Conservation (phyloP, 2,329 filamentous ascomycete species). For the Aspergillus floridensis region DNA sequence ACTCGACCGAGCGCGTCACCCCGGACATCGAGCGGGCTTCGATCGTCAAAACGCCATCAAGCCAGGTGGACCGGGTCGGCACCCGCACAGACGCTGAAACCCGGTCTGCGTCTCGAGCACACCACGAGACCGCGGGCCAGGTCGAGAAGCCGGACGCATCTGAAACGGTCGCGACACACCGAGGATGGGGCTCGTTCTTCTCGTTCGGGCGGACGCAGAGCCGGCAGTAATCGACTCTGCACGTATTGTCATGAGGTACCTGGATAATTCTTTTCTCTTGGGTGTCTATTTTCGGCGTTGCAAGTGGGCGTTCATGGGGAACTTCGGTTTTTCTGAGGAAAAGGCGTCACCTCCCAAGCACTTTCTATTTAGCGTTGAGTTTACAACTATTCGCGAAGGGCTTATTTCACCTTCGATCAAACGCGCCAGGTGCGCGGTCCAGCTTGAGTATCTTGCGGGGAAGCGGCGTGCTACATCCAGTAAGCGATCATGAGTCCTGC, state of each 20-base stretch:
- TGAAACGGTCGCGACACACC: neutral
- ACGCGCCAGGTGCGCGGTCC: too few species aligned
- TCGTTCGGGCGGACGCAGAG: slow-evolving; percentile 11
- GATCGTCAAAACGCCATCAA: neutral
- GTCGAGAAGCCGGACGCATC: slow-evolving; percentile 1
- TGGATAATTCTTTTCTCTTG: too few species aligned
- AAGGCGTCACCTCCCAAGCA: too few species aligned
- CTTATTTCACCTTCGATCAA: too few species aligned
- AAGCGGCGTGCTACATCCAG: too few species aligned
- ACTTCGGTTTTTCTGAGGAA: too few species aligned
- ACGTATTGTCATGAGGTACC: neutral
- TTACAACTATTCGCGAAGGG: too few species aligned
- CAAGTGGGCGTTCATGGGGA: too few species aligned
- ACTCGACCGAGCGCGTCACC: slow-evolving; percentile 14
- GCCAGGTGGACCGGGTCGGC: neutral
- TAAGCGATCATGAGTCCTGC: too few species aligned
- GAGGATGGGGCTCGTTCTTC: slow-evolving; percentile 17
- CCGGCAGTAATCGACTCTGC: neutral
- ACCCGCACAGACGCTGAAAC: neutral
- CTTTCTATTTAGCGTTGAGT: too few species aligned
- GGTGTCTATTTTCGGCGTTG: too few species aligned
- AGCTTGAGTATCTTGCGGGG: too few species aligned
- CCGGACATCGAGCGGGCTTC: slow-evolving; percentile 16
- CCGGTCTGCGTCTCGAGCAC: neutral
- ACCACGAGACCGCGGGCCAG: slow-evolving; percentile 6